phyloP scores from a whole-genome alignment of 352 stramenopile species.

The Poterioochromonas sp. region DNA sequence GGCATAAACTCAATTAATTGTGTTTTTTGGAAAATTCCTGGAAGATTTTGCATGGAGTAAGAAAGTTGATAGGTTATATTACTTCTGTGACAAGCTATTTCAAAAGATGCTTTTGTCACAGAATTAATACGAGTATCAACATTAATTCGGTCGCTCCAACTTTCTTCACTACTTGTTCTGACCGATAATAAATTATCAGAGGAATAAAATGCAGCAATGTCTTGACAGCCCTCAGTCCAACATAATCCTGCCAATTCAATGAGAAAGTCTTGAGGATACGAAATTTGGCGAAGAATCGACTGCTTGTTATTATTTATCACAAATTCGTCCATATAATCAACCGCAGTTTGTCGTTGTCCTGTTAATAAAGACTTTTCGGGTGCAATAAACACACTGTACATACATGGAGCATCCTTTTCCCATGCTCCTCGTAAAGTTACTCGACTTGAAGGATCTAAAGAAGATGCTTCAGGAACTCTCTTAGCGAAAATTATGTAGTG shows the following conservation, averaged over 20 bases:
- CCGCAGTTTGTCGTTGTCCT: no score
- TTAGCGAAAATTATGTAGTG: constrained; percentile 5
- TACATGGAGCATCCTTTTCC: not conserved
- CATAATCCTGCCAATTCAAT: not conserved
- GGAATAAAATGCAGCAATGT: not conserved
- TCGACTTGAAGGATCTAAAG: no score
- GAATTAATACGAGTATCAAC: constrained; percentile 15
- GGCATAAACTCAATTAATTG: constrained; percentile 33
- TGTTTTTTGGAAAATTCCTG: constrained; percentile 14
- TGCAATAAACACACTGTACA: constrained; percentile 6
- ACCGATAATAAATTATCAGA: not conserved
- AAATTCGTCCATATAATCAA: not conserved
- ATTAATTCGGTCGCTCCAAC: constrained; percentile 28
- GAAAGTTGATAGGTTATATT: constrained; percentile 19
- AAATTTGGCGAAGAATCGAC: not conserved
- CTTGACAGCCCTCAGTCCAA: constrained; percentile 23
- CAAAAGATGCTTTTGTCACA: constrained; percentile 21
- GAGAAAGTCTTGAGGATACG: not conserved
- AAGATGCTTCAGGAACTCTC: not conserved
- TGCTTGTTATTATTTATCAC: no score
- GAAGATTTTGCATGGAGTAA: constrained; percentile 2
- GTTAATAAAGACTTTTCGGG: not conserved
- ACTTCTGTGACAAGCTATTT: not conserved
- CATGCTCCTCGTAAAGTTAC: not conserved
- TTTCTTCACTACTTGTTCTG: not conserved